Base-by-base conservation (phyloP, 2,329 filamentous ascomycete species). In the Alternaria incomplexa region DNA sequence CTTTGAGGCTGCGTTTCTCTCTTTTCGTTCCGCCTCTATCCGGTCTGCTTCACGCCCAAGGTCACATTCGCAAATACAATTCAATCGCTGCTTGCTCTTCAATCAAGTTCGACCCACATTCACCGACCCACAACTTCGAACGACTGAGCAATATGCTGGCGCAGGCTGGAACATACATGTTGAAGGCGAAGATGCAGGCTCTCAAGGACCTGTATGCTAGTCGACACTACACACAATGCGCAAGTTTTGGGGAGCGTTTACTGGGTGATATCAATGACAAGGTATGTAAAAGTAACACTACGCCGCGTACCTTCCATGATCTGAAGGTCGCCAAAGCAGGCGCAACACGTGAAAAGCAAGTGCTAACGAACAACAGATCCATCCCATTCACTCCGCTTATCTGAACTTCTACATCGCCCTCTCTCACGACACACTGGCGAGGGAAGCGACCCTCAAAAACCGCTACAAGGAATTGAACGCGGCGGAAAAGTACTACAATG, bases 321-420 rank as follows among this genome's bases (percentile, higher is more conserved):
- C 6, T n/a, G 28, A 22, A 20, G 2, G 13, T 52, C 9, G 20
- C 48, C 5, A 11, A 25, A 12, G 36, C n/a, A 46, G 3, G 30
- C 6, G 30, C 20, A 7, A 44, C 15, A 45, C 12, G 4, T 6
- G 28, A 43, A n/a, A 26, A 48, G 54, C 47, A 59, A 28, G 20
- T 15, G 30, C 56, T 63, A 15, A 66, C 40, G 26, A 56, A 15
- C 0, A 17, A 15, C 50, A 81, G 79, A 68, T 73, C 22, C 77
- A 80, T 64, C 76, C 77, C n/a, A 55, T 80, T 7, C 72, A 79
- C 58, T 58, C 66, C 2, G 72, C 77, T 8, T 79, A 76, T 55
- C 68, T 81, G 9, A 73, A 78, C 65, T 81, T 80, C 68, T 81
- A 80, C 62, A 71, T 74, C 5, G 79, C 77, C 4, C 63, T 80